Base-by-base conservation (phyloP, 2,329 filamentous ascomycete species). In the Alternaria rosae region DNA sequence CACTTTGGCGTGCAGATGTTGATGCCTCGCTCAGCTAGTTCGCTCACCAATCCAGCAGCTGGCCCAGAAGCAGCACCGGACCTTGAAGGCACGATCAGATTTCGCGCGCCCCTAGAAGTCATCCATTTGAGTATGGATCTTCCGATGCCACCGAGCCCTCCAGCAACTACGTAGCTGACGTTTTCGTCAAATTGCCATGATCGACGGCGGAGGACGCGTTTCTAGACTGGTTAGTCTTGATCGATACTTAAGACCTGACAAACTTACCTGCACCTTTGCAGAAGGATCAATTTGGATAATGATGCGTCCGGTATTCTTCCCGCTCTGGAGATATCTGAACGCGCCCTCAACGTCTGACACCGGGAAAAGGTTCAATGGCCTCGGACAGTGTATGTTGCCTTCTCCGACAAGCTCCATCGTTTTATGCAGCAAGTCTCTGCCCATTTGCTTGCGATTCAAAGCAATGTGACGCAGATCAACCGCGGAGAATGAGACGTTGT, bases 401-500 rank as follows among this genome's bases (percentile, higher is more conserved):
- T 38, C 35, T 17, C 35, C 35, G n/a, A 38, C 35, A 9, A 38
- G 35, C 0, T 10, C 35, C 35, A 38, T 38, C 15, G 35, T 38
- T n/a, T 38, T 38, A n/a, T 38, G 35, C 15, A 38, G 35, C 15
- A 38, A 38, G 35, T 38, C 35, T 5, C 35, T 15, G 10, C 35
- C 35, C 35, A 17, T 38, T 9, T 38, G 35, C 35, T 38, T 38
- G 65, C 53, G 20, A 64, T 52, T 20, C 71, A 61, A 17, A 70
- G 6, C n/a, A 68, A 52, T 52, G 15, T 20, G 20, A 12, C 48
- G 48, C 35, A 38, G n/a, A 38, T 38, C 35, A 17, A 38, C 35
- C 35, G 35, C 35, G 35, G 17, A 38, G 35, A 38, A 38, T 5
- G 35, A 38, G 48, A 52, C 35, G n/a, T 30, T 32, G 15, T 62